Evolutionary conservation across 106 monocot genomes (phyloP).

Genomic region (Platanthera guangdongensis): DNA sequence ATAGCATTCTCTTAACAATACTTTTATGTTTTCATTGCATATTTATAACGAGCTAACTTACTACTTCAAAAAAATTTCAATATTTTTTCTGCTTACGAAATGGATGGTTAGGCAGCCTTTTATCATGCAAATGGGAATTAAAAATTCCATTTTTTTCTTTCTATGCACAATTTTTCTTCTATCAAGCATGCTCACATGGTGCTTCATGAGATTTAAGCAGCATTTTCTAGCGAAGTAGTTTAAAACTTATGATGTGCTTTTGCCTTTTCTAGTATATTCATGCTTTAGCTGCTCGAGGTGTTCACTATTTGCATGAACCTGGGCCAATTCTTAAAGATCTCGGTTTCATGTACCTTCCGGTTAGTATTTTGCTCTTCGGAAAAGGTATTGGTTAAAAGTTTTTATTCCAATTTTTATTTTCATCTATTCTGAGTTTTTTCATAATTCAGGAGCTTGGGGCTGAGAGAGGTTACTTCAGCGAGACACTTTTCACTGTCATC

Average conservation of each 20-base stretch:
- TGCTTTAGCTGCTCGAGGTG: constrained; percentile 57
- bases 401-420: background rate
- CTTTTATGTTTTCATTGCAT: background rate
- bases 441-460: constrained; percentile 64
- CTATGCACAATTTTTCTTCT: background rate
- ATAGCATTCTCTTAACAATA: background rate
- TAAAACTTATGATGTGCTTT: constrained; percentile 8
- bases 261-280: constrained; percentile 46
- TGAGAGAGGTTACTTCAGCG: constrained; percentile 75
- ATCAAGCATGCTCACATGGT: background rate
- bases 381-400: background rate
- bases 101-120: background rate
- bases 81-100: background rate
- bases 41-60: background rate
- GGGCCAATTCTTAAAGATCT: constrained; percentile 60
- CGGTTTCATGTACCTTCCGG: constrained; percentile 54
- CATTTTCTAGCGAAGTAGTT: background rate
- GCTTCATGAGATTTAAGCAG: background rate
- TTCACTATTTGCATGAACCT: constrained; percentile 62
- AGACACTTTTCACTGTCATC: constrained; percentile 54
- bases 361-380: constrained; percentile 10
- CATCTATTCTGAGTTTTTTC: background rate
- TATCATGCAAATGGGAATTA: background rate
- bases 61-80: background rate
- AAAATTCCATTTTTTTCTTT: background rate